These are phyloP conservation scores for Durusdinium trenchii DNA, from an alignment of 73 alveolate genomes.

Conservation along the genomic window DNA sequence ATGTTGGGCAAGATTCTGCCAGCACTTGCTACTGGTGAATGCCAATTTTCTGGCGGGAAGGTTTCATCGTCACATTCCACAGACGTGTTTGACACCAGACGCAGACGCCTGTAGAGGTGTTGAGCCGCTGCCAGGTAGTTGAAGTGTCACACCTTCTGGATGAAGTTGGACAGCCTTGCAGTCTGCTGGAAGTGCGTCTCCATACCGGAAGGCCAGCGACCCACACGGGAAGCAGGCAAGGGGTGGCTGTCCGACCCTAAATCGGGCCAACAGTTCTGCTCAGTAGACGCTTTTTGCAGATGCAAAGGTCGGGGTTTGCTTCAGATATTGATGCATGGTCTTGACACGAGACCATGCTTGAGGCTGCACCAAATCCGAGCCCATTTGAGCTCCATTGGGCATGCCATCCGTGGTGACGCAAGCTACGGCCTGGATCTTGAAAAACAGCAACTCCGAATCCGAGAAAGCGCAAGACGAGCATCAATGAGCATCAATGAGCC, in stretches of 20 bases:
- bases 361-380: constrained; percentile 69
- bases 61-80: too few species aligned
- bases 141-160: constrained; percentile 19
- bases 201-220: constrained; percentile 16
- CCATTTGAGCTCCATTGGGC: background rate
- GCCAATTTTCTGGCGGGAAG: too few species aligned
- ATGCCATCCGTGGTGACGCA: constrained; percentile 1
- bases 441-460: background rate
- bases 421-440: background rate
- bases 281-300: too few species aligned
- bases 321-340: too few species aligned
- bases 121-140: constrained; percentile 34
- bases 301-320: too few species aligned
- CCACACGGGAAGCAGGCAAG: background rate
- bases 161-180: background rate
- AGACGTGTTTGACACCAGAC: too few species aligned
- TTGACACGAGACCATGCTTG: background rate
- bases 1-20: too few species aligned
- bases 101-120: too few species aligned
- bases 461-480: background rate
- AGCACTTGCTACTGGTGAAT: too few species aligned
- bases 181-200: background rate
- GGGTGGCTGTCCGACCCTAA: background rate
- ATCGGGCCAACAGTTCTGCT: too few species aligned
- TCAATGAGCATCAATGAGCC: background rate